phyloP scores from a whole-genome alignment of 495 filamentous ascomycete genomes.

The Bryoglossum gracile region DNA sequence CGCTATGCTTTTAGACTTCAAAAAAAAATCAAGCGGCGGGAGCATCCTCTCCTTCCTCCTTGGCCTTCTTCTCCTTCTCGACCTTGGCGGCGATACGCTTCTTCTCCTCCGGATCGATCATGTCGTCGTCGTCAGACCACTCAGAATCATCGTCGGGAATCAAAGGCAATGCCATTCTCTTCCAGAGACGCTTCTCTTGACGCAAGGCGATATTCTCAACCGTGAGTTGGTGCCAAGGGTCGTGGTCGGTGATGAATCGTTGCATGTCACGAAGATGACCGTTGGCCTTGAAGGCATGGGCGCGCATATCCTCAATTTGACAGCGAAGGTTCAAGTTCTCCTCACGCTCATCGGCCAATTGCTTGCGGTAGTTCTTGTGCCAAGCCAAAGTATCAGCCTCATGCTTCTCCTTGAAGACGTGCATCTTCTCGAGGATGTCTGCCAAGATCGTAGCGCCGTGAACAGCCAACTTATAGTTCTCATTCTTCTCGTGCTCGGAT shows the following conservation, averaged over 20 bases:
- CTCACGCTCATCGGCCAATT: conserved; percentile 48
- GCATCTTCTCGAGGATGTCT: conserved; percentile 38
- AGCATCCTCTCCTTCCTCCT: conserved; percentile 16
- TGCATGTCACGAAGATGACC: conserved; percentile 41
- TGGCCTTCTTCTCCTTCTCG: conserved; percentile 14
- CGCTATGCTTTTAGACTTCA: background rate
- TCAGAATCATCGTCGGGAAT: conserved; percentile 41
- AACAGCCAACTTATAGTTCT: conserved; percentile 41
- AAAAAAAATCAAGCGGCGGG: conserved; percentile 2
- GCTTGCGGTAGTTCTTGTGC: conserved; percentile 48
- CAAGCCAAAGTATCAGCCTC: conserved; percentile 40
- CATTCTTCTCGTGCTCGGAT: conserved; percentile 34
- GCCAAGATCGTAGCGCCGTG: conserved; percentile 36
- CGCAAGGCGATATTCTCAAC: conserved; percentile 35
- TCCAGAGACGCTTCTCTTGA: conserved; percentile 48
- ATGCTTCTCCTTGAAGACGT: conserved; percentile 43
- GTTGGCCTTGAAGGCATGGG: conserved; percentile 42
- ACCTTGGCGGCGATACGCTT: conserved; percentile 17
- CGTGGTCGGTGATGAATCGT: conserved; percentile 39
- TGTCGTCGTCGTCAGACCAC: conserved; percentile 50
- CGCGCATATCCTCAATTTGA: conserved; percentile 50
- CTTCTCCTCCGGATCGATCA: conserved; percentile 47
- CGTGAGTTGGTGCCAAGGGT: conserved; percentile 36
- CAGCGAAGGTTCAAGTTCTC: conserved; percentile 49
- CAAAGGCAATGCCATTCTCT: conserved; percentile 46